A percentile compares a stretch with the other conserved stretches of the same genome.
These are phyloP conservation scores for Penicillium canescens DNA, from an alignment of 495 filamentous ascomycete species.

Conservation along the genomic window DNA sequence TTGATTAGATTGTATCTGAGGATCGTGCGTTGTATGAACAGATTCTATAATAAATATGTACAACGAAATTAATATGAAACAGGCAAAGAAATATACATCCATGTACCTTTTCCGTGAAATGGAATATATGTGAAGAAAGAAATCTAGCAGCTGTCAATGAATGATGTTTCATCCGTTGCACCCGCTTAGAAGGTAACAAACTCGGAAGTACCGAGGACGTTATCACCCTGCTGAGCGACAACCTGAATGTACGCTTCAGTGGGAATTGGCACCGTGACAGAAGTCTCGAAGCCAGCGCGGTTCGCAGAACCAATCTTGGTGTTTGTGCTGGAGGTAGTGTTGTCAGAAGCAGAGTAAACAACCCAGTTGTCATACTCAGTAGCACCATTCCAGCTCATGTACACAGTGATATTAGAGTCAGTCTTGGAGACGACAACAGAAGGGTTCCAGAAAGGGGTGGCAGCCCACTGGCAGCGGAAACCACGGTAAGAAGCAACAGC, in stretches of 20 bases:
- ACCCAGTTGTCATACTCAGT: constrained; percentile 44
- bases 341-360: constrained; percentile 25
- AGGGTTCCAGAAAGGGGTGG: constrained; percentile 38
- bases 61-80: no score
- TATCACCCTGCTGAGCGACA: constrained; percentile 29
- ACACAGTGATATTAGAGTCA: constrained; percentile 14
- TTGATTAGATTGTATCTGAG: no score
- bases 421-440: constrained; percentile 24
- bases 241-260: constrained; percentile 31
- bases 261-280: constrained; percentile 20
- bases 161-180: no score
- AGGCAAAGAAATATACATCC: no score
- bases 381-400: constrained; percentile 46
- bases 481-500: constrained; percentile 42
- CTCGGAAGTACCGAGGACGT: constrained; percentile 28
- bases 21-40: no score
- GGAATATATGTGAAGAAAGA: no score
- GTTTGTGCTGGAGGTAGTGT: constrained; percentile 16
- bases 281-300: constrained; percentile 38
- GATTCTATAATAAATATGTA: no score
- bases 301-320: constrained; percentile 22
- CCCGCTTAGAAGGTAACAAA: constrained; percentile 20
- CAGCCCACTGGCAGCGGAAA: constrained; percentile 43
- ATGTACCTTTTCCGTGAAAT: no score
- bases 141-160: no score